A percentile compares a stretch with the other conserved stretches of the same genome.
These are phyloP conservation scores for Macrolepiota albuminosa DNA, from an alignment of 768 basidiomycete species.

Conservation along the genomic window DNA sequence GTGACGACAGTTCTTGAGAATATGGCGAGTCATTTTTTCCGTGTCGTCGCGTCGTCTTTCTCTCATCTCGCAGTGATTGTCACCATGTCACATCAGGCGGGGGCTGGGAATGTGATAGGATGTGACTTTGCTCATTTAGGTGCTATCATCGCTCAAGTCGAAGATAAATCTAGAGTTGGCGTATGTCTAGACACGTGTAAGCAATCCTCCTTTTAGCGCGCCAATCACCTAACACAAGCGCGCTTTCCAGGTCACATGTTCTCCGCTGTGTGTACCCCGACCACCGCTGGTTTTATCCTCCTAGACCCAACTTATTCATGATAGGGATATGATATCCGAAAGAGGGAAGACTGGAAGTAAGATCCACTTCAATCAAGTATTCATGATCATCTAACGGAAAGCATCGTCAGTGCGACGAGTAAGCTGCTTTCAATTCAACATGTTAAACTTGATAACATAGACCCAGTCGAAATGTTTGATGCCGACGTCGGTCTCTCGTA, in stretches of 20 bases:
- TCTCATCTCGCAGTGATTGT: neutral
- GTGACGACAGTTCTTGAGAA: constrained; percentile 75
- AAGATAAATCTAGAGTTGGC: constrained; percentile 71
- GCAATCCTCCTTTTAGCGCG: constrained; percentile 9
- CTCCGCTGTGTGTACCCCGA: constrained; percentile 53
- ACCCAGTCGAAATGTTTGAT: constrained; percentile 60
- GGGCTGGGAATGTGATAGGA: constrained; percentile 75
- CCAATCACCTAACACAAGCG: neutral
- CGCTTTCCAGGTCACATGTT: constrained; percentile 61
- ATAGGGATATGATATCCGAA: constrained; percentile 79
- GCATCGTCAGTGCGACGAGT: constrained; percentile 21
- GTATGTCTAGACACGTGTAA: constrained; percentile 86
- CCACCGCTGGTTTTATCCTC: neutral
- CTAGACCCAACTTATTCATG: neutral
- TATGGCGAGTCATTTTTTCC: constrained; percentile 49
- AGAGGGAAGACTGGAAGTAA: constrained; percentile 66
- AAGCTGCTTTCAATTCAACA: neutral
- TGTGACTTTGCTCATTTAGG: constrained; percentile 64
- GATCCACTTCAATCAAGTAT: constrained; percentile 21
- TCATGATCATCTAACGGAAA: neutral
- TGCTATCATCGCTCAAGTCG: constrained; percentile 62
- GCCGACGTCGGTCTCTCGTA: constrained; percentile 65
- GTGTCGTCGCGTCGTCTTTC: neutral
- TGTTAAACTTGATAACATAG: neutral
- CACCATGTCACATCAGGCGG: constrained; percentile 45